Conservation (phyloP, 495 filamentous ascomycete genomes). For the Clavariopsis aquatica region DNA sequence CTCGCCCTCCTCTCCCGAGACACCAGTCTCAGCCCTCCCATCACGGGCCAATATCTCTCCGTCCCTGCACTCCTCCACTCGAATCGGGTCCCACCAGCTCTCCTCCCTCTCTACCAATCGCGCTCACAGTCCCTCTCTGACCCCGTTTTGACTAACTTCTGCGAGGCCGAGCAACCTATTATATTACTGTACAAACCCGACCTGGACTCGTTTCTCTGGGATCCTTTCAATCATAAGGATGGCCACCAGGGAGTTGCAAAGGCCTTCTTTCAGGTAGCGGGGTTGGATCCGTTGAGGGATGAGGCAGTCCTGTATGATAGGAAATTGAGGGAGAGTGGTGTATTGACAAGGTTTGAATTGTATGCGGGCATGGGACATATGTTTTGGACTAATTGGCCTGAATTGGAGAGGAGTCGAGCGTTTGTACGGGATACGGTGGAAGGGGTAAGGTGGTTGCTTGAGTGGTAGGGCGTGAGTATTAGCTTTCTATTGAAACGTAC, state of each 20-base stretch:
- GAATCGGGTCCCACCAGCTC: slow-evolving; percentile 12
- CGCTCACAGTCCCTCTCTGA: slow-evolving; percentile 3
- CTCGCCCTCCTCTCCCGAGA: slow-evolving; percentile 32
- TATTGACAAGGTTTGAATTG: slow-evolving; percentile 36
- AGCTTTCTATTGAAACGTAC: neutral
- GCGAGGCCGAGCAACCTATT: neutral
- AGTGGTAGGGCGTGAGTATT: neutral
- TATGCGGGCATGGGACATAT: slow-evolving; percentile 36
- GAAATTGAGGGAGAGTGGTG: slow-evolving; percentile 27
- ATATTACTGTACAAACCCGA: slow-evolving; percentile 21
- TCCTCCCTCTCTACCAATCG: slow-evolving; percentile 18
- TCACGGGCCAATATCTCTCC: slow-evolving; percentile 37
- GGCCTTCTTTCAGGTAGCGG: slow-evolving; percentile 48
- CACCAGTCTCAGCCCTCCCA: slow-evolving; percentile 20
- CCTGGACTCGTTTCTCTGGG: slow-evolving; percentile 20
- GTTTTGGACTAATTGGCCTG: slow-evolving; percentile 38
- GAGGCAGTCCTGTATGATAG: slow-evolving; percentile 43
- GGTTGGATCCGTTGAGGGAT: slow-evolving; percentile 45
- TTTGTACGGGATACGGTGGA: slow-evolving; percentile 36
- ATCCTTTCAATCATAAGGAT: slow-evolving; percentile 32
- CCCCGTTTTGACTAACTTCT: slow-evolving; percentile 22
- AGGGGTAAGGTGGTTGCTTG: slow-evolving; percentile 36
- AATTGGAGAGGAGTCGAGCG: slow-evolving; percentile 26
- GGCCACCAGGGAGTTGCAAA: slow-evolving; percentile 27
- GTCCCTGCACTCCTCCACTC: slow-evolving; percentile 28